Evolutionary conservation across 1,284 basidiomycete species (phyloP), one percentile per base, ranked within the genome.

Genomic region (Xanthoconium separans): DNA sequence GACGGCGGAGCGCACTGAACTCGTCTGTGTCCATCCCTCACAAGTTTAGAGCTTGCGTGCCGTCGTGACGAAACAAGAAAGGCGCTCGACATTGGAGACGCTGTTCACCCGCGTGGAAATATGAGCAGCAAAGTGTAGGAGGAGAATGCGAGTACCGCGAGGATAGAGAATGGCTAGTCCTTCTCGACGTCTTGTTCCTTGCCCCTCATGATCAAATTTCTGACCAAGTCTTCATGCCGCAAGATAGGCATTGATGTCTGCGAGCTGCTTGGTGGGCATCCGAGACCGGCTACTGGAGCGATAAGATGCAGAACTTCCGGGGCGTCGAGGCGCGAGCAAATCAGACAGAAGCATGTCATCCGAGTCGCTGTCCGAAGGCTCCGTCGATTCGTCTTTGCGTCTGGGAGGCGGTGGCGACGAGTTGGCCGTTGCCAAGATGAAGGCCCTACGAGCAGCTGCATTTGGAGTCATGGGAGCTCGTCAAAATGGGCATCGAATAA

Each of bases 241-340:
- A 70, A 46, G 43, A 62, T 59, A n/a, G 69, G 67, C 33, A n/a
- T 69, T 72, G 53, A 81, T 76, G 55, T 82, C 81, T 27, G 83
- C 79, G 24, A 82, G 70, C 1, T 81, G 81, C 58, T 77, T 80
- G 12, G 67, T 29, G 11, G 73, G 73, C 47, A 65, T 62, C 29
- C 71, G 68, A 36, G 63, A 59, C 33, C 63, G 66, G 20, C 56
- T 66, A 58, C 58, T 64, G 65, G 51, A 71, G 55, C 44, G 59
- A 57, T 56, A 63, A 61, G 74, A 86, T 60, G 65, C 71, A 44
- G 71, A 70, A 59, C 69, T 79, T 6, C 75, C 76, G 16, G 79
- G 77, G 33, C 79, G 73, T 31, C 65, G 68, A 18, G 79, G 77
- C 0, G 62, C 61, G 12, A 77, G 63, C 30, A 78, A 60, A 20